Evolutionary conservation across 352 stramenopile genomes (phyloP).

Genomic region (Globisporangium splendens): DNA sequence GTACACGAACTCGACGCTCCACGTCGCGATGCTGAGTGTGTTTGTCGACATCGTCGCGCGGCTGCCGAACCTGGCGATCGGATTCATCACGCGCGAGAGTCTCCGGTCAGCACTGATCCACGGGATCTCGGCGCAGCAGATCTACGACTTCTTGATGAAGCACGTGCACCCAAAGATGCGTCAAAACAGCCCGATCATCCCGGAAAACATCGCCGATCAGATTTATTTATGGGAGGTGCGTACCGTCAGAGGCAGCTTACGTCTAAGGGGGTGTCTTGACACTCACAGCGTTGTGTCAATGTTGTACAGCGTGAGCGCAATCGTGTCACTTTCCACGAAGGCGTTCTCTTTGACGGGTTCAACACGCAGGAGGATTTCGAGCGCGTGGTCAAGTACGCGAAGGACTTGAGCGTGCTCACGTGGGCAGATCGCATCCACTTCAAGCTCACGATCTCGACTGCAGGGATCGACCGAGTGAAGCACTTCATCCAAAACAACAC

Average conservation of each 20-base stretch:
- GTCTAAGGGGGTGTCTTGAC: not conserved
- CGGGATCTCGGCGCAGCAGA: conserved; percentile 89
- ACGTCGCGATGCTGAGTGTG: conserved; percentile 91
- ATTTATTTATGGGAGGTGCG: conserved; percentile 88
- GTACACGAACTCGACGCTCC: conserved; percentile 87
- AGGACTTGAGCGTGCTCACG: conserved; percentile 68
- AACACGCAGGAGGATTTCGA: conserved; percentile 84
- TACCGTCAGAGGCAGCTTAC: not conserved
- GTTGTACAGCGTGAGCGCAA: conserved; percentile 66
- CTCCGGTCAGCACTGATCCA: conserved; percentile 86
- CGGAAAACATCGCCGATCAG: conserved; percentile 89
- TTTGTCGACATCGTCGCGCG: conserved; percentile 90
- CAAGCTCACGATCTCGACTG: conserved; percentile 59
- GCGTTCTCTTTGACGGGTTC: conserved; percentile 86
- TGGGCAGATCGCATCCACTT: conserved; percentile 83
- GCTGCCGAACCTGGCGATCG: conserved; percentile 89
- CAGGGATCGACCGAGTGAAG: conserved; percentile 64
- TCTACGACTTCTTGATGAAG: conserved; percentile 91
- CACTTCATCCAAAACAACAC: conserved; percentile 66
- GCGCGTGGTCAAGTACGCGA: conserved; percentile 62
- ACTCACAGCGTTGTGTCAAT: not conserved
- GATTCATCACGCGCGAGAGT: conserved; percentile 89
- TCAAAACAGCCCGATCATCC: conserved; percentile 68
- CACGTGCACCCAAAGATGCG: conserved; percentile 85
- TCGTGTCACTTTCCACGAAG: conserved; percentile 78